Evolutionary conservation across 176 grass and related monocot species (phyloP).

Genomic region (Poa pratensis): DNA sequence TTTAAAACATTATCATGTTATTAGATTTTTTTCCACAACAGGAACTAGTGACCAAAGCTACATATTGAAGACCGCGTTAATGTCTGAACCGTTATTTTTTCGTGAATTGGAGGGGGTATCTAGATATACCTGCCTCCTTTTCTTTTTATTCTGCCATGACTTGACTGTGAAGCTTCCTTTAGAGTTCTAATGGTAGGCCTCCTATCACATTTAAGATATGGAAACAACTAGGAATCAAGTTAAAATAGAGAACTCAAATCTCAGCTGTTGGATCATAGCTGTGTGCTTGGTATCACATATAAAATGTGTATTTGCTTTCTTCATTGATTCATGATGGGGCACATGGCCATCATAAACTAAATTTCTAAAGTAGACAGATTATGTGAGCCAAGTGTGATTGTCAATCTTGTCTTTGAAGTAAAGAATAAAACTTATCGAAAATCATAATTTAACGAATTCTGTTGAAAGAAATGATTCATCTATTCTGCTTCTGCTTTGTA

Average conservation of each 20-base stretch:
- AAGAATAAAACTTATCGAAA: background rate
- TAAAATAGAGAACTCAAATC: constrained; percentile 10
- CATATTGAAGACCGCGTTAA: background rate
- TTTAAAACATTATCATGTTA: background rate
- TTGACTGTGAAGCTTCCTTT: background rate
- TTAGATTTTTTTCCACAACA: background rate
- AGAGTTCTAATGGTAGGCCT: background rate
- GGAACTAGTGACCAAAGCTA: background rate
- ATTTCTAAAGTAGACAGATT: constrained; percentile 13
- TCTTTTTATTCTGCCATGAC: constrained; percentile 12
- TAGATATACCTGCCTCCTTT: background rate
- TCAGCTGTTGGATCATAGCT: background rate
- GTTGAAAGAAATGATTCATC: constrained; percentile 23
- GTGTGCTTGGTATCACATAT: background rate
- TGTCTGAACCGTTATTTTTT: background rate
- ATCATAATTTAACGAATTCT: background rate
- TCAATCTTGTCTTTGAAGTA: constrained; percentile 5
- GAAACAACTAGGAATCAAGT: background rate
- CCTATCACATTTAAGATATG: constrained; percentile 14
- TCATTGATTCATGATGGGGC: background rate
- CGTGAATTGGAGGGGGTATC: background rate
- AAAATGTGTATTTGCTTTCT: background rate
- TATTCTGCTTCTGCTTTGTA: constrained; percentile 4
- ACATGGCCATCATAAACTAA: constrained; percentile 7
- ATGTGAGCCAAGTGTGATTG: background rate